Conservation (phyloP, 2,329 filamentous ascomycete genomes). For the Graphilbum fragrans region DNA sequence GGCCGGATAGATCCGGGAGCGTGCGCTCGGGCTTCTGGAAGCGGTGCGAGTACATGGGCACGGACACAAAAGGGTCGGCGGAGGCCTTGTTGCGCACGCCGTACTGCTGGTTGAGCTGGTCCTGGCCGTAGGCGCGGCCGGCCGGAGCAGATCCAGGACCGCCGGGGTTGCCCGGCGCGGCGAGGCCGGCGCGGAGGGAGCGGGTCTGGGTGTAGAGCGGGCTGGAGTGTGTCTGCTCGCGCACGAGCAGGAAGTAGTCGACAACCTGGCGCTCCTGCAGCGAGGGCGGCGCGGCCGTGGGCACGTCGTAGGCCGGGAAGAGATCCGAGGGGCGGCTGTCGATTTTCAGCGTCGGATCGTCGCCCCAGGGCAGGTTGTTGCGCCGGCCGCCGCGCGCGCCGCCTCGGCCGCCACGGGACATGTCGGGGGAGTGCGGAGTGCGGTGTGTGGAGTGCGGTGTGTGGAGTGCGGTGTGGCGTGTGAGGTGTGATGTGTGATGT, state of each 20-base stretch:
- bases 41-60: slow-evolving; percentile 45
- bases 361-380: slow-evolving; percentile 36
- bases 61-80: slow-evolving; percentile 43
- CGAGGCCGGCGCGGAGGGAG: slow-evolving; percentile 21
- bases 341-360: slow-evolving; percentile 34
- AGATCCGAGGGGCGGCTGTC: slow-evolving; percentile 46
- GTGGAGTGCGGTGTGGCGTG: neutral
- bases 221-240: slow-evolving; percentile 41
- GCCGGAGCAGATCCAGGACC: too few species aligned
- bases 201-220: slow-evolving; percentile 46
- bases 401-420: slow-evolving; percentile 40
- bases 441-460: too few species aligned
- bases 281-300: slow-evolving; percentile 29
- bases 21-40: slow-evolving; percentile 38
- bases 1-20: slow-evolving; percentile 39
- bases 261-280: slow-evolving; percentile 33
- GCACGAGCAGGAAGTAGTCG: slow-evolving; percentile 40
- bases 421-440: slow-evolving; percentile 12
- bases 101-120: slow-evolving; percentile 46
- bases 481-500: neutral
- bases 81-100: slow-evolving; percentile 42
- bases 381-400: slow-evolving; percentile 34
- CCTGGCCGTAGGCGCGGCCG: slow-evolving; percentile 35
- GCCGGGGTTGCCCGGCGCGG: slow-evolving; percentile 8
- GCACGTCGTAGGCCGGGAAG: slow-evolving; percentile 44